Percentiles rank a stretch among this genome's conserved stretches.
Conservation (phyloP, 2,329 filamentous ascomycete genomes). For the Chaetomium globosum region DNA sequence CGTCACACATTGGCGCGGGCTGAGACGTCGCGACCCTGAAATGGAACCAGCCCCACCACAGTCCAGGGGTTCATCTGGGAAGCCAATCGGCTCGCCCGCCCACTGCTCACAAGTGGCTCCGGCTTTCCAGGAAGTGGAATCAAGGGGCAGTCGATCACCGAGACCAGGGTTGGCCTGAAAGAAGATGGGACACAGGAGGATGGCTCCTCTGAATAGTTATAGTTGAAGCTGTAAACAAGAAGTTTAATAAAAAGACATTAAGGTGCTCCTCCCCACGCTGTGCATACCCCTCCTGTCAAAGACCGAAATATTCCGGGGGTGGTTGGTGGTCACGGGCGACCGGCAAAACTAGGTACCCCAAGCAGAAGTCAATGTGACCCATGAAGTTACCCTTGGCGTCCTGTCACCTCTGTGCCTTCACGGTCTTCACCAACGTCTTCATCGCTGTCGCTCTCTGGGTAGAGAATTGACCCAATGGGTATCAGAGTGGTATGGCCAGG, state of each 20-base stretch:
- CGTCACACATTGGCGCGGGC: conserved; percentile 1
- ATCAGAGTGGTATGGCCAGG: neutral
- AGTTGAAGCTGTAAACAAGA: neutral
- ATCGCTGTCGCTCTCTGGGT: neutral
- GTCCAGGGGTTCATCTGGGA: neutral
- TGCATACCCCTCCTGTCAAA: neutral
- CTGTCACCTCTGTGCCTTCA: neutral
- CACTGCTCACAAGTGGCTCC: neutral
- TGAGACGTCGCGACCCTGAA: conserved; percentile 1
- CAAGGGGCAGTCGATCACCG: neutral
- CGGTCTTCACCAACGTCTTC: neutral
- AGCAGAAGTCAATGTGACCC: neutral
- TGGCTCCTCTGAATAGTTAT: neutral
- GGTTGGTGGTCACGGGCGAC: neutral
- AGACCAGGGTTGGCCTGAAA: neutral
- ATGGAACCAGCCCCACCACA: neutral
- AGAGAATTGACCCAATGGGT: neutral
- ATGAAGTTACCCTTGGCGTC: neutral
- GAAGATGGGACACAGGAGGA: neutral
- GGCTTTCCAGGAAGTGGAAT: conserved; percentile 3
- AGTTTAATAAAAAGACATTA: neutral
- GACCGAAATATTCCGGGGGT: neutral
- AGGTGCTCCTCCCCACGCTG: neutral
- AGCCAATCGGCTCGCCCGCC: conserved; percentile 4
- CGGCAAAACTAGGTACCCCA: neutral